Evolutionary conservation across 495 filamentous ascomycete species (phyloP).

Genomic region (Trichoderma gamsii): DNA sequence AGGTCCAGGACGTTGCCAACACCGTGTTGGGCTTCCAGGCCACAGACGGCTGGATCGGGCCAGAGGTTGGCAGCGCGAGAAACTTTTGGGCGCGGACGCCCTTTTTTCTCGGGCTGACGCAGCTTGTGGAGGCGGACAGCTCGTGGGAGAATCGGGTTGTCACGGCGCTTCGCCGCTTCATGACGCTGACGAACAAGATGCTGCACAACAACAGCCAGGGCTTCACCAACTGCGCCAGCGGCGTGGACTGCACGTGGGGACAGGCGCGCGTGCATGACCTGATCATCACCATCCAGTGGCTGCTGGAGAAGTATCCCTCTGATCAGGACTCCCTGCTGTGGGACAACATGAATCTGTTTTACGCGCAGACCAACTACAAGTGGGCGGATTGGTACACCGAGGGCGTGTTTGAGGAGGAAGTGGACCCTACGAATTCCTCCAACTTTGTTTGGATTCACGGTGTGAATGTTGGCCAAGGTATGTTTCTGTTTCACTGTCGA

Average conservation of each 20-base stretch:
- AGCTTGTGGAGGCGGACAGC: constrained; percentile 44
- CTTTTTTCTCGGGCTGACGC: constrained; percentile 36
- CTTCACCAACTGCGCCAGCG: constrained; percentile 18
- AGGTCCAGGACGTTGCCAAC: constrained; percentile 44
- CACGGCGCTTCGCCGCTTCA: constrained; percentile 32
- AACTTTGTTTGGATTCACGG: constrained; percentile 25
- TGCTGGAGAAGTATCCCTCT: constrained; percentile 41
- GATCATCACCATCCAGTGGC: constrained; percentile 41
- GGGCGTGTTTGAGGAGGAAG: constrained; percentile 18
- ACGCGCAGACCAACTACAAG: constrained; percentile 21
- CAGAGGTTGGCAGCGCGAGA: constrained; percentile 41
- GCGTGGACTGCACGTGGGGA: constrained; percentile 23
- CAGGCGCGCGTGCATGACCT: constrained; percentile 27
- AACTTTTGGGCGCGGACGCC: constrained; percentile 50
- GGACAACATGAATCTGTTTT: constrained; percentile 30
- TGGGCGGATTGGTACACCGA: constrained; percentile 23
- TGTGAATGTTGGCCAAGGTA: constrained; percentile 31
- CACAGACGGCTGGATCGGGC: constrained; percentile 57
- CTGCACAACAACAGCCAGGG: constrained; percentile 26
- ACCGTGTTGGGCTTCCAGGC: constrained; percentile 49
- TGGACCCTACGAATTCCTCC: constrained; percentile 18
- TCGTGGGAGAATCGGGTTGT: constrained; percentile 32
- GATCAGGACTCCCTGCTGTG: constrained; percentile 25
- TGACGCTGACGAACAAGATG: constrained; percentile 38
- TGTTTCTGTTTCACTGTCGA: background rate